A percentile compares a stretch with the other conserved stretches of the same genome.
Evolutionary conservation across 2,329 filamentous ascomycete species (phyloP).

Genomic region (Chaetomiaceae sp.): DNA sequence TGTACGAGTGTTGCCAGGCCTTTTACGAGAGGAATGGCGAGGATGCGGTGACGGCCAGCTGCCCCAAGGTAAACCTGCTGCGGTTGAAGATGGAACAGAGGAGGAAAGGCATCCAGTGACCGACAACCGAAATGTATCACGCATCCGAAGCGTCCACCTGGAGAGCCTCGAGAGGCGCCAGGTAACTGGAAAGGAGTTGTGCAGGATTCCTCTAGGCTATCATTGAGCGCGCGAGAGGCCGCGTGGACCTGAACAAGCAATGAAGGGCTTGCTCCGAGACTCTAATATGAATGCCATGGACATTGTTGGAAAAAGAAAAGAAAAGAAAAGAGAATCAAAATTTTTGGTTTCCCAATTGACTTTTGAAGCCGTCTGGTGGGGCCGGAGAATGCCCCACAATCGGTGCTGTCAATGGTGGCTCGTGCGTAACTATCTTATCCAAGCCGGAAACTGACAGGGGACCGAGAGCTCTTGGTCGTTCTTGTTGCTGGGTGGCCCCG

Average conservation of each 20-base stretch:
- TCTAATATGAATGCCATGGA: conserved; percentile 95
- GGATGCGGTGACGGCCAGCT: conserved; percentile 71
- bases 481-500: too few relatives aligned
- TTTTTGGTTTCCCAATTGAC: conserved; percentile 16
- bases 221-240: conserved; percentile 95
- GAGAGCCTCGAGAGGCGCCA: conserved; percentile 41
- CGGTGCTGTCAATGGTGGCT: conserved; percentile 2
- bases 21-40: conserved; percentile 83
- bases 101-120: conserved; percentile 27
- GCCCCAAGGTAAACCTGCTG: conserved; percentile 76
- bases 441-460: too few relatives aligned
- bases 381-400: conserved; percentile 10
- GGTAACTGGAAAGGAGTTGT: conserved; percentile 70
- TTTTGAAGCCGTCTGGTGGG: conserved; percentile 22
- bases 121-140: conserved; percentile 25
- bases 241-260: conserved; percentile 86
- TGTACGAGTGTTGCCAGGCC: conserved; percentile 89
- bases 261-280: conserved; percentile 93
- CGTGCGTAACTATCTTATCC: conserved; percentile 2
- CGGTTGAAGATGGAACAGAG: conserved; percentile 81
- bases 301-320: conserved; percentile 60
- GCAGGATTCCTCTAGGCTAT: conserved; percentile 80
- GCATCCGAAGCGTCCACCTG: conserved; percentile 31
- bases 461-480: too few relatives aligned
- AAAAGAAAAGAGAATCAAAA: conserved; percentile 33